Conservation (phyloP, 352 stramenopile genomes). For the Phytophthora niederhauseri region DNA sequence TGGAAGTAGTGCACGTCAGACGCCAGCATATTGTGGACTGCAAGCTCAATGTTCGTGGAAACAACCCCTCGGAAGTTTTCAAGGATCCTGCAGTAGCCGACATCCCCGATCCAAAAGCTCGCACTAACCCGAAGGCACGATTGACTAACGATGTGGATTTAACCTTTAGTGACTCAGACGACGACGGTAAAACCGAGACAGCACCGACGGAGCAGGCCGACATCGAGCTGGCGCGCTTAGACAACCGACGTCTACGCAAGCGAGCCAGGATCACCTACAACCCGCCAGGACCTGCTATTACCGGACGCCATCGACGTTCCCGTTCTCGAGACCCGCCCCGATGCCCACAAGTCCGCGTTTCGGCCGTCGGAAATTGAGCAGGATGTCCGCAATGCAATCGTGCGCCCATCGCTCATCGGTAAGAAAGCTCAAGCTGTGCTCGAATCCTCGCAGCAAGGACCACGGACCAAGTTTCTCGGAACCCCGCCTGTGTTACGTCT, state of each 20-base stretch:
- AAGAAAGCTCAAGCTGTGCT: slow-evolving; percentile 23
- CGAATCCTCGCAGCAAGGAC: slow-evolving; percentile 12
- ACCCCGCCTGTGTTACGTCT: slow-evolving; percentile 11
- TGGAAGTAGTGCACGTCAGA: not conserved
- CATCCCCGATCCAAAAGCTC: not conserved
- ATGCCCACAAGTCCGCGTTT: slow-evolving; percentile 2
- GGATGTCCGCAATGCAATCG: slow-evolving; percentile 1
- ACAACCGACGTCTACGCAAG: slow-evolving; percentile 4
- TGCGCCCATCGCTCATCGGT: not conserved
- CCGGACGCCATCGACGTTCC: slow-evolving; percentile 1
- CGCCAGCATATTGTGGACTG: slow-evolving; percentile 15
- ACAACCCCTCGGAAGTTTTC: not conserved
- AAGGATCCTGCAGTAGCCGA: not conserved
- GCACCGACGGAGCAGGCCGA: not conserved
- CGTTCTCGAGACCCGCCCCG: not conserved
- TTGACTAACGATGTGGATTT: not conserved
- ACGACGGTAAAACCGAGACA: not conserved
- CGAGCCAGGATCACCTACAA: not conserved
- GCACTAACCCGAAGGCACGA: not conserved
- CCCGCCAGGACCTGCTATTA: not conserved
- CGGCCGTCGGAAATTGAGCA: slow-evolving; percentile 7
- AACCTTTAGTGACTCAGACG: slow-evolving; percentile 19
- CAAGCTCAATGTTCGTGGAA: not conserved
- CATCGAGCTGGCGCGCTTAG: not conserved
- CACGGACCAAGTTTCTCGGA: slow-evolving; percentile 6